A percentile compares a stretch with the other conserved stretches of the same genome.
phyloP scores from a whole-genome alignment of 352 stramenopile genomes.

The Phytophthora hibernalis region DNA sequence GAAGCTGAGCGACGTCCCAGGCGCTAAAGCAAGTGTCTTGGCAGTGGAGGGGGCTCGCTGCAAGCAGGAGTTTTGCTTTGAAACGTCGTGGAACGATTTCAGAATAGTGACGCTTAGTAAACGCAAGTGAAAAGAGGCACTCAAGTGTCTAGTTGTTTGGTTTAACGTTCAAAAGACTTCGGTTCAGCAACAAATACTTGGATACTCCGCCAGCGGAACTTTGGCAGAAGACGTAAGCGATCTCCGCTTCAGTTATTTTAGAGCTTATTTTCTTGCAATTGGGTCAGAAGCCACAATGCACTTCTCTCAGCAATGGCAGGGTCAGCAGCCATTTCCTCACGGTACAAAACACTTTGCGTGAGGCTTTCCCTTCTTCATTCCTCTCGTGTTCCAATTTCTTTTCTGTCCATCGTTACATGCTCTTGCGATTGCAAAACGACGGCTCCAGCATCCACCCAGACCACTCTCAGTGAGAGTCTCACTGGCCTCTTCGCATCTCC shows the following conservation, averaged over 20 bases:
- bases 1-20: slow-evolving; percentile 14
- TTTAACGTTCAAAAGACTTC: not conserved
- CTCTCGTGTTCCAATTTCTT: slow-evolving; percentile 16
- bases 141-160: slow-evolving; percentile 10
- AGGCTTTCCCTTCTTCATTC: slow-evolving; percentile 32
- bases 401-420: slow-evolving; percentile 18
- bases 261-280: too few relatives aligned
- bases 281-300: too few relatives aligned
- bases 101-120: slow-evolving; percentile 27
- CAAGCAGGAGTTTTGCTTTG: slow-evolving; percentile 23
- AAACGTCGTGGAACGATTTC: slow-evolving; percentile 38
- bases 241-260: not conserved
- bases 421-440: slow-evolving; percentile 1
- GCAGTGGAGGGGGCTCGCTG: not conserved
- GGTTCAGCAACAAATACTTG: not conserved
- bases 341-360: not conserved
- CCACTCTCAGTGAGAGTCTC: slow-evolving; percentile 11
- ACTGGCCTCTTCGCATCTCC: not conserved
- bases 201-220: not conserved
- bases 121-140: slow-evolving; percentile 11
- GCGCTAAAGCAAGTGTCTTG: slow-evolving; percentile 25
- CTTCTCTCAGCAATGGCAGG: too few relatives aligned
- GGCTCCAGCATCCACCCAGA: not conserved
- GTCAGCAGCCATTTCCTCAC: not conserved
- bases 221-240: not conserved